Evolutionary conservation across 257 asterid genomes (phyloP), one percentile per base, ranked within the genome.

Genomic region (Anisodus tanguticus): DNA sequence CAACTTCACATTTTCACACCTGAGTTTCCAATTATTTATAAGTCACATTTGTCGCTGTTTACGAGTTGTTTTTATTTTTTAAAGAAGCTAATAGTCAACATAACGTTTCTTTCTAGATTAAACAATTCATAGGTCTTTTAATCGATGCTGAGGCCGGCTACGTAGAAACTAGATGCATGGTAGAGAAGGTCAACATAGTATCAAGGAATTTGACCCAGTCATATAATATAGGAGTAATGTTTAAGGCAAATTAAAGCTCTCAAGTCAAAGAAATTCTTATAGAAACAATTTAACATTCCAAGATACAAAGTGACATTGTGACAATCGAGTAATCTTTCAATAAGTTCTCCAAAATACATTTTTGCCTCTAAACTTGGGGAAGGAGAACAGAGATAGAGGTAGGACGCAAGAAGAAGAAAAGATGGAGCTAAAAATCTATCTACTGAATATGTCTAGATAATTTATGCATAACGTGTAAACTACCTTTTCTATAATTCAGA

Each of bases 81-180:
- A 6, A 43, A 45, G 79, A 0, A 72, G 59, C 58, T 19, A 47
- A 19, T 45, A 41, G 80, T 47, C 60, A 72, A 72, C 41, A 19
- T 7, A 47, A 74, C 10, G 2, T 6, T 2, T n/a, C 37, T 68
- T n/a, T n/a, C 9, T n/a, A n/a, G 39, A 45, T 71, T 45, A 74
- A 19, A 49, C 16, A 74, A 49, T 49, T 22, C 19, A 3, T 49
- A 49, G 80, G 60, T 19, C 11, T 74, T 49, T 19, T 6, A 74
- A 47, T 72, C 80, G 80, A 72, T 47, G 80, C 8, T 45, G 58
- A 45, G 35, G 35, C 35, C 35, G 77, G 80, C 80, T n/a, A 72
- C 10, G 80, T 47, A 19, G 9, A 19, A 31, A 31, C 35, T 31
- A 31, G 35, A 31, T 31, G 35, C 35, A 31, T 31, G 10, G 39